Conservation (phyloP, 2,329 filamentous ascomycete species). For the Sporothrix mexicana region DNA sequence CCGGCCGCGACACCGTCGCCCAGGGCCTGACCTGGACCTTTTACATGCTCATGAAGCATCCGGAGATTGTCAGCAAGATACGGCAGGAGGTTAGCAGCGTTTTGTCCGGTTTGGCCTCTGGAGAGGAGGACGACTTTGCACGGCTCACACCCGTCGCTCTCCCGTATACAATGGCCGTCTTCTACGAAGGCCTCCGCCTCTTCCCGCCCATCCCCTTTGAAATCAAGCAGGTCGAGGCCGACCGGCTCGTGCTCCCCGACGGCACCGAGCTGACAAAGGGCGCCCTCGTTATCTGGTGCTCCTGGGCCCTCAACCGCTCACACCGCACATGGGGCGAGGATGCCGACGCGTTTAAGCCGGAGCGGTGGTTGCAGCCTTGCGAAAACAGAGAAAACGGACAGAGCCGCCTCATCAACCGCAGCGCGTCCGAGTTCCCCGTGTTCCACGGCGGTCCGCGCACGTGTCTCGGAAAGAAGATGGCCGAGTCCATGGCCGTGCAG, state of each 20-base stretch:
- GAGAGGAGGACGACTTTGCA: slow-evolving; percentile 40
- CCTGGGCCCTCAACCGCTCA: slow-evolving; percentile 69
- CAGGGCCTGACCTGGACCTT: slow-evolving; percentile 69
- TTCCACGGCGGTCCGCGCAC: slow-evolving; percentile 68
- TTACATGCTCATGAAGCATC: slow-evolving; percentile 63
- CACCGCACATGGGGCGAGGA: slow-evolving; percentile 61
- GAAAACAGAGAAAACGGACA: too few species aligned
- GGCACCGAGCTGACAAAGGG: slow-evolving; percentile 61
- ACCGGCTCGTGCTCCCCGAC: slow-evolving; percentile 59
- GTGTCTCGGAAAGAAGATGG: slow-evolving; percentile 69
- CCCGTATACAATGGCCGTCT: slow-evolving; percentile 65
- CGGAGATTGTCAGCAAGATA: slow-evolving; percentile 49
- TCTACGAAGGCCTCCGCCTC: slow-evolving; percentile 66
- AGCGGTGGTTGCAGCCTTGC: slow-evolving; percentile 56
- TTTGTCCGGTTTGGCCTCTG: slow-evolving; percentile 39
- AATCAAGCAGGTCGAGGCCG: slow-evolving; percentile 63
- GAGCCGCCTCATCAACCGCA: slow-evolving; percentile 50
- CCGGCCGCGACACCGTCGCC: slow-evolving; percentile 67
- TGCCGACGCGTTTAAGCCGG: slow-evolving; percentile 61
- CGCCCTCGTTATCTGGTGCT: slow-evolving; percentile 66
- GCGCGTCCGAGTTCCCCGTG: slow-evolving; percentile 64
- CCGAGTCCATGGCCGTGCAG: slow-evolving; percentile 64
- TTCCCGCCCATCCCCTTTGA: slow-evolving; percentile 71
- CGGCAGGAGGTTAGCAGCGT: slow-evolving; percentile 50
- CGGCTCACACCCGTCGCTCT: slow-evolving; percentile 51